Base-by-base conservation (phyloP, 2,329 filamentous ascomycete species). In the Beauveria caledonica region DNA sequence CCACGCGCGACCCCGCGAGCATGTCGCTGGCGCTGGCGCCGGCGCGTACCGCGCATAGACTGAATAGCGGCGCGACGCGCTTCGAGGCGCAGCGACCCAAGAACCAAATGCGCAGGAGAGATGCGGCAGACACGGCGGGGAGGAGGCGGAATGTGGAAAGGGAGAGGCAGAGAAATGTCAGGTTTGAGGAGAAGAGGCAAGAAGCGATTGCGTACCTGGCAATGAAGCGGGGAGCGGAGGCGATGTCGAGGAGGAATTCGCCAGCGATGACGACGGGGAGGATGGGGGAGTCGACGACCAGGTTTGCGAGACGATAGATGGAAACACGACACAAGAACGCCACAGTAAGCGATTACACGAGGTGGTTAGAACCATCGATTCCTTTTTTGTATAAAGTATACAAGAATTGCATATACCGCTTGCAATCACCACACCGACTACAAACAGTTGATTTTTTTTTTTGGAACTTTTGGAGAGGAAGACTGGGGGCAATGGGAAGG, bases 121-220 rank as follows among this genome's bases (percentile, higher is more conserved):
- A 78, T 33, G 71, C 74, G 48, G 68, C 70, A 10, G 82, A 85
- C 45, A 68, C 76, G 19, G 68, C 73, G 7, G 70, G 74, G 60
- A 76, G 82, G 23, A 66, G 70, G 64, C 66, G 62, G n/a, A 67
- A 71, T 4, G 69, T 81, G 42, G 74, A 76, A 15, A 66, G 69
- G 33, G 82, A 85, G 69, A 71, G 79, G 33, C 74, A 78, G 62
- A 75, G 78, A 53, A 83, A 79, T 58, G 72, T 73, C 7, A 62
- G 69, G 1, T 85, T 85, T 65, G 82, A 84, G 67, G 62, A 67
- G 58, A 77, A 68, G 63, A 75, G 81, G 46, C 71, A 72, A 45
- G 77, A 80, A 62, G 80, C 80, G 3, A 69, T 77, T 21, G 71
- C 71, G 21, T 73, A 73, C 45, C 63, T 82, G 27, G 67, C 69